These are phyloP conservation scores for Penicillium decumbens DNA, from an alignment of 2,329 filamentous ascomycete species.

Conservation along the genomic window DNA sequence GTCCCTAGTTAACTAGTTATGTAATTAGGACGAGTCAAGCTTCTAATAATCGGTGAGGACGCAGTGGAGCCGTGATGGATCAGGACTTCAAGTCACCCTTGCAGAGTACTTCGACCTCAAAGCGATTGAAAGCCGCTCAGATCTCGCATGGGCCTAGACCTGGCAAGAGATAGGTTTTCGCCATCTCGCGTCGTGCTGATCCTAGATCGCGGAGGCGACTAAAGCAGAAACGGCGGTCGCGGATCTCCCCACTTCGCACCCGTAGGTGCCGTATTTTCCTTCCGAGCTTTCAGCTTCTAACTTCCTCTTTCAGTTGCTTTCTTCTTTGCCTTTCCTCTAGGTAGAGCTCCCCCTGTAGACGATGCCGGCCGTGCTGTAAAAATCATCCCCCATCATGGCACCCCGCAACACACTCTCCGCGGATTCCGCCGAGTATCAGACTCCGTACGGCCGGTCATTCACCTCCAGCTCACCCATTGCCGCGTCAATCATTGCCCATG, in stretches of 20 bases:
- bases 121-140: not conserved
- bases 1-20: not conserved
- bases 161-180: not conserved
- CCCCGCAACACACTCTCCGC: constrained; percentile 26
- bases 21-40: not conserved
- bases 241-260: constrained; percentile 4
- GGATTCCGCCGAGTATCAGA: constrained; percentile 26
- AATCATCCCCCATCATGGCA: constrained; percentile 23
- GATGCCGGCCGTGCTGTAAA: constrained; percentile 2
- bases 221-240: not conserved
- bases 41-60: not conserved
- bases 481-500: constrained; percentile 60
- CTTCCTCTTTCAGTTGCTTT: not conserved
- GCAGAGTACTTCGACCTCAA: too few species aligned
- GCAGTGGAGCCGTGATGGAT: not conserved
- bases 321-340: not conserved
- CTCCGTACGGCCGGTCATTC: constrained; percentile 44
- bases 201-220: not conserved
- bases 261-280: constrained; percentile 1
- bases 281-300: constrained; percentile 2
- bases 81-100: not conserved
- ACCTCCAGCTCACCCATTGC: constrained; percentile 61
- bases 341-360: not conserved
- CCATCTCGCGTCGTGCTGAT: not conserved
- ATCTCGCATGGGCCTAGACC: not conserved